Evolutionary conservation across 1,284 basidiomycete species (phyloP), one percentile per base, ranked within the genome.

Genomic region (Pholiota adiposa): DNA sequence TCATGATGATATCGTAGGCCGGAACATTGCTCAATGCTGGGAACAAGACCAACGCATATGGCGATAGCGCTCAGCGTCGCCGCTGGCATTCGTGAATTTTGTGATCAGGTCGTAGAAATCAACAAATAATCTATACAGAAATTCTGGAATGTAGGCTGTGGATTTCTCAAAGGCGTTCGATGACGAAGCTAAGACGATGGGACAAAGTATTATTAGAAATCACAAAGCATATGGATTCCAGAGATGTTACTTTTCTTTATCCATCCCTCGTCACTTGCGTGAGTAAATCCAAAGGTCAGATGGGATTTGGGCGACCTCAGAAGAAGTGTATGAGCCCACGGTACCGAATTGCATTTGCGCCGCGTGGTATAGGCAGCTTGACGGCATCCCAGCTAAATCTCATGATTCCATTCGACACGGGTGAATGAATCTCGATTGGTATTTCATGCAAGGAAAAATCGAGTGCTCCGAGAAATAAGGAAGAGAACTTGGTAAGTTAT

Each of bases 261-360:
- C 16, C 40, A 19, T 52, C 19, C 43, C 14, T n/a, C 19, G 19
- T 48, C 16, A 21, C 18, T 58, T 56, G 50, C 49, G 56, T 54
- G 50, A 58, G 51, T 43, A 56, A 62, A 40, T 50, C 46, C 54
- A 56, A 38, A 56, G 55, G 43, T 43, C 38, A 54, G 52, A 31
- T 33, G 40, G 56, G 41, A 56, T 49, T 54, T 36, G 54, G 54
- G 54, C 50, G 44, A 55, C 52, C 34, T 48, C 54, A 56, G 50
- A 38, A 56, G 50, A 38, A 59, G 56, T 25, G 34, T 49, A 11
- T 44, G 29, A 56, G 58, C 56, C 51, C 59, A 62, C 63, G 63
- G 63, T 46, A 55, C 63, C 61, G 63, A 62, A 53, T 40, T 44
- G 50, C 40, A 46, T 40, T 38, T 51, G 21, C 54, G 40, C 51